A percentile compares a stretch with the other conserved stretches of the same genome.
Conservation (phyloP, 495 filamentous ascomycete species). For the Bacidia gigantensis region DNA sequence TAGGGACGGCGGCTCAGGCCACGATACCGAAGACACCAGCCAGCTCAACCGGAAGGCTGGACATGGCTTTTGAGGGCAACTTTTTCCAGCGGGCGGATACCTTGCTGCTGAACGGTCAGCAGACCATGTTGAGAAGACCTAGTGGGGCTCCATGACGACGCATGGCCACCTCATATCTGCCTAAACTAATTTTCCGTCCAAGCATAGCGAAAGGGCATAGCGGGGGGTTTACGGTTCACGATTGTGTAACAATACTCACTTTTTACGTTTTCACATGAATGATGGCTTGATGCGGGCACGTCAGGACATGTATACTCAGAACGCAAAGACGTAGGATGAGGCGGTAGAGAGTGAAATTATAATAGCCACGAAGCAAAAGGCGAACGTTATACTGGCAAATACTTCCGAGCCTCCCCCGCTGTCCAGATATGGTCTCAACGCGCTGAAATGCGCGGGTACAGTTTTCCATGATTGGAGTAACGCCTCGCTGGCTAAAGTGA, state of each 20-base stretch:
- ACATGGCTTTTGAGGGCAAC: slow-evolving; percentile 51
- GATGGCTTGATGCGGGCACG: slow-evolving; percentile 4
- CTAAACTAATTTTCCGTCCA: not conserved
- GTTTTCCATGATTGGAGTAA: not conserved
- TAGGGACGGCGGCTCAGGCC: slow-evolving; percentile 78
- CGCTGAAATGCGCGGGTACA: too few relatives aligned
- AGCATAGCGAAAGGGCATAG: slow-evolving; percentile 4
- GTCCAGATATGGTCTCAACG: too few relatives aligned
- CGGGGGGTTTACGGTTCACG: not conserved
- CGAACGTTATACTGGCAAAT: too few relatives aligned
- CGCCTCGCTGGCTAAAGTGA: not conserved
- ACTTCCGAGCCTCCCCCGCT: too few relatives aligned
- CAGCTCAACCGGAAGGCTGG: slow-evolving; percentile 51
- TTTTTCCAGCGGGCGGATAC: slow-evolving; percentile 65
- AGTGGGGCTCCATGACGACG: slow-evolving; percentile 1
- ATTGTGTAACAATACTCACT: not conserved
- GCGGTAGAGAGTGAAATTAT: too few relatives aligned
- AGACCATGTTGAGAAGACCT: slow-evolving; percentile 14
- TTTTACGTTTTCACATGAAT: not conserved
- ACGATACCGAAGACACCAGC: slow-evolving; percentile 72
- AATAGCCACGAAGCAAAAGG: too few relatives aligned
- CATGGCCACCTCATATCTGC: not conserved
- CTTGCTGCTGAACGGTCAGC: slow-evolving; percentile 33
- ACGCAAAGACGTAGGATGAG: too few relatives aligned
- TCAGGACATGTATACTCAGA: not conserved